These are phyloP conservation scores for Scutellaria galericulata DNA, from an alignment of 257 asterid genomes.

Conservation along the genomic window DNA sequence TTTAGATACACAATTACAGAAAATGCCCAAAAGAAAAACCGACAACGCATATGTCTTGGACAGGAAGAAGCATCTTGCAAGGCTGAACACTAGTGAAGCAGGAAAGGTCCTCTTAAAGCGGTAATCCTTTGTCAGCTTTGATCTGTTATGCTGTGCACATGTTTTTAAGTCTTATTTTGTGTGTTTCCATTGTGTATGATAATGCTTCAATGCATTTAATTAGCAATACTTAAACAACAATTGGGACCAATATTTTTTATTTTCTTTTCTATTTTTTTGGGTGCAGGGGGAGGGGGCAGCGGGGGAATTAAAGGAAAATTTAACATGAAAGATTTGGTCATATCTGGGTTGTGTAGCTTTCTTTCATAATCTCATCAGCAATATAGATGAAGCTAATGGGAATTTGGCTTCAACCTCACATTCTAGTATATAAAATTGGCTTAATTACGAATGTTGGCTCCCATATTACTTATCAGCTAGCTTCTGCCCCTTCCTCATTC, in stretches of 20 bases:
- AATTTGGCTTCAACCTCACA: too few relatives aligned
- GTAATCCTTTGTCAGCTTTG: conserved; percentile 48
- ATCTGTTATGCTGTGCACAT: background rate
- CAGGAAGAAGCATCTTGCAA: conserved; percentile 85
- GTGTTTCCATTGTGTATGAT: background rate
- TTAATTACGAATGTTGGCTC: too few relatives aligned
- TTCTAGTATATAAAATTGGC: too few relatives aligned
- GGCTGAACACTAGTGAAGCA: conserved; percentile 88
- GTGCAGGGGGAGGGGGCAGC: too few relatives aligned
- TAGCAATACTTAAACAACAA: background rate
- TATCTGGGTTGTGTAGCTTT: too few relatives aligned
- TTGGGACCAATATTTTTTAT: background rate
- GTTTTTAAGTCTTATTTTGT: background rate
- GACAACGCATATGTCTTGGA: conserved; percentile 96
- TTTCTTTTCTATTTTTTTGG: too few relatives aligned
- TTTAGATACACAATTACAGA: conserved; percentile 98
- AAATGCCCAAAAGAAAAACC: conserved; percentile 97
- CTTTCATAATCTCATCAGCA: too few relatives aligned
- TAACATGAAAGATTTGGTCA: too few relatives aligned
- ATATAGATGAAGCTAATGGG: too few relatives aligned
- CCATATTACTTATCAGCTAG: background rate
- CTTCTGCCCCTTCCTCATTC: background rate
- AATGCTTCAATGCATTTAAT: background rate
- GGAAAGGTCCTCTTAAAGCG: conserved; percentile 94
- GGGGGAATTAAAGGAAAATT: too few relatives aligned